Base-by-base conservation (phyloP, 2,329 filamentous ascomycete species). In the Calonectria leucothoes region DNA sequence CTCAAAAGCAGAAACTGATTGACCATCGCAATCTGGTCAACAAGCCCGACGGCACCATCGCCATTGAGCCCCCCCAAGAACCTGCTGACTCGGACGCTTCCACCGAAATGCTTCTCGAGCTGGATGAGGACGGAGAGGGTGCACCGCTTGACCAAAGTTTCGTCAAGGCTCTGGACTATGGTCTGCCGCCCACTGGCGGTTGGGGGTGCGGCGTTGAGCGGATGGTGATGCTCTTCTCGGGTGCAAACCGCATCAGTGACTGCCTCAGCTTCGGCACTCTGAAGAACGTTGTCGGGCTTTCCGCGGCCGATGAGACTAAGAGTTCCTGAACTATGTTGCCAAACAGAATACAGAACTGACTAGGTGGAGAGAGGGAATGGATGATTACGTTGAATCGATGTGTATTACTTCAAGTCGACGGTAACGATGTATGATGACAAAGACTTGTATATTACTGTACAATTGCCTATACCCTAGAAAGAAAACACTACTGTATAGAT, bases 141-240 rank as follows among this genome's bases (percentile, higher is more conserved):
- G 86, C 73, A 79, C 89, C 79, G 80, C 89, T 83, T 79, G 95
- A 98, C 80, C 94, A 97, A 85, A 94, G 91, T 80, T 99, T 98
- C 81, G 86, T 98, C 59, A 91, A 93, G 78, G 95, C 94, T 5
- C 85, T 99, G 65, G 95, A 98, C 83, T 95, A 94, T 86, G 97
- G 95, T 0, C 86, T 99, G 73, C 97, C 97, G n/a, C 95, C 97
- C 0, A 99, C 97, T 0, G 97, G 96, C 0, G 97, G 97, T 6
- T 99, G 97, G 97, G 97, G 97, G 1, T 97, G 95, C 80, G 97
- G 97, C 1, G 88, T 99, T 51, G 97, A 99, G 85, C 89, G 97
- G 67, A 87, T 99, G 66, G 93, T 95, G 45, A 99, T 99, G 97
- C 86, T 98, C 63, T 94, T 98, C 80, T 91, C 93, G 1, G 95